Base-by-base conservation (phyloP, 2,329 filamentous ascomycete species). In the Ceratocystis lukuohia region DNA sequence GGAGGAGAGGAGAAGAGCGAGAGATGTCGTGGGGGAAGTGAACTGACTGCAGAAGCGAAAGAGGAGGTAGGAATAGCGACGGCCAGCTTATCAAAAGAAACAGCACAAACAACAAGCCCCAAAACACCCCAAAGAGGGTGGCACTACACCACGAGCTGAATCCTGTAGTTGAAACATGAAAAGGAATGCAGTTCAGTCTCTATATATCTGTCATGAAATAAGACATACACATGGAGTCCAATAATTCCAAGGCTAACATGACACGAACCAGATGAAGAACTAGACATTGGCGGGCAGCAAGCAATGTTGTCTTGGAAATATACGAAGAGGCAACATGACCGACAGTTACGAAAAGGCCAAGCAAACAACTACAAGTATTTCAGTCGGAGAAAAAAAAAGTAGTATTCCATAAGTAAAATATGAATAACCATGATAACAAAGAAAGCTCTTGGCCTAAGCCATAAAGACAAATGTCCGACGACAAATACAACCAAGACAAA, bases 371-470 rank as follows among this genome's bases (percentile, higher is more conserved):
- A 57, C 25, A 30, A 33, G 53, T 57, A 2, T 41, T 15, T 25
- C n/a, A 15, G 12, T 17, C 5, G 10, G 53, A 57, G 22, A 17
- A 22, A 30, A 30, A 57, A 57, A 57, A 33, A 33, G 25, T 57
- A 30, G 28, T 57, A 33, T 57, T 57, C 30, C 53, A 57, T 57
- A 57, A 33, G 28, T 2, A 57, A 30, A 57, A 33, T 57, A 57
- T 57, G 53, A 57, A 57, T 57, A 57, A n/a, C 53, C 28, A 57
- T 57, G 22, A 57, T 57, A 33, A 57, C 17, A 57, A 57, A 30
- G n/a, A 50, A 6, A 41, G 37, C 12, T 3, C 37, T 41, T 41
- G 37, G 37, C 37, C 37, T 12, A 41, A 41, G 37, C 37, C 37
- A 41, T 12, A 8, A 41, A 41, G 37, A 41, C 37, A 41, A 41